Base-by-base conservation (phyloP, 768 basidiomycete genomes). In the Suillus subaureus region DNA sequence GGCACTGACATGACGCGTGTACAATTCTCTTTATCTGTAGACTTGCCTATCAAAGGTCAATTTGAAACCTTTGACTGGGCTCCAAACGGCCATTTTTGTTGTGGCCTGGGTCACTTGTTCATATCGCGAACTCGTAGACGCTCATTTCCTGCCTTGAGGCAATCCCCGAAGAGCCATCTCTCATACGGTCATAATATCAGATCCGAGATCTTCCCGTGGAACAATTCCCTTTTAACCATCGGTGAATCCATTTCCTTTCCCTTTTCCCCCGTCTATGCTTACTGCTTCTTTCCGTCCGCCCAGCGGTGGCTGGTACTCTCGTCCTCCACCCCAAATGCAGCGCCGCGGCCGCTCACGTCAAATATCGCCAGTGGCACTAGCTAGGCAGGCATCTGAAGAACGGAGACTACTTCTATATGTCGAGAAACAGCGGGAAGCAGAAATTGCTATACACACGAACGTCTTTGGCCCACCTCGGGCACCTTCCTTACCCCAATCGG, bases 351-450 rank as follows among this genome's bases (percentile, higher is more conserved):
- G 82, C 47, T 82, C 84, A 7, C 79, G 79, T 16, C 72, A 76
- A 45, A 71, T 84, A 5, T 81, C 83, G 0, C 72, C 72, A 7
- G 78, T 79, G 49, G 83, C 85, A 1, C 69, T 82, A 26, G 83
- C 82, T 0, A 67, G 83, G 61, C 75, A 75, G 26, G 82, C 82
- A 0, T 80, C 81, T 8, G 79, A 82, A 23, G 81, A 84, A 61
- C 79, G 82, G 37, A 68, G 73, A 54, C 35, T 63, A 28, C 31
- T 55, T 15, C 5, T 39, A 12, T 57, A 51, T 61, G 69, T 74
- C 64, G 73, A 49, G 2, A 39, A 67, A 61, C 64, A 65, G 66
- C 61, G 61, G n/a, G 40, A 58, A 61, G 23, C 26, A 40, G 39
- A 55, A 23, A 56, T 66, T 31, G 55, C 8, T 26, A 21, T 35